Base-by-base conservation (phyloP, 2,329 filamentous ascomycete species). In the Penicillium paneum region DNA sequence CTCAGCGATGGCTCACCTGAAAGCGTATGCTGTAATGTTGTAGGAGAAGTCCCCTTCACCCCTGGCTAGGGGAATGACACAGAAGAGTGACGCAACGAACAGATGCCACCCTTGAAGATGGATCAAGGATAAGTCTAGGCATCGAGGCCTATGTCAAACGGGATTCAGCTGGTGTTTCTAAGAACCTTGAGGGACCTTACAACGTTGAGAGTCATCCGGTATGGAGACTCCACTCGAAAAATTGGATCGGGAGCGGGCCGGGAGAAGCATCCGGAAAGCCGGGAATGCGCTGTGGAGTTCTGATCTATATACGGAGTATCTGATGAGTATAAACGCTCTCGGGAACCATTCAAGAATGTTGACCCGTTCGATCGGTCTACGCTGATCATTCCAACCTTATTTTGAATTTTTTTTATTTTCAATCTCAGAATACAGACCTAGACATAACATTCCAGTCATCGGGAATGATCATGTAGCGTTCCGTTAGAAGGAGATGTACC, bases 361-460 rank as follows among this genome's bases (percentile, higher is more conserved):
- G 38, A 56, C 53, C 47, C 59, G 40, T 47, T 38, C 59, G 57
- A 62, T 60, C 54, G 60, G 58, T 35, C 31, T 29, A 56, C 56
- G 39, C 34, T 35, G 34, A 54, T 52, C 41, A 32, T 49, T 47
- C 11, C 29, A 49, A 34, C 21, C 11, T 42, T 44, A 41, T 35
- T 42, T 51, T 35, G 15, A 35, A 31, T 21, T 40, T 13, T 12
- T 11, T 11, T 52, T 40, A 12, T 19, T 15, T 17, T 12, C 11
- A 8, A 8, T n/a, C 28, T 32, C 29, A 15, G 13, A 32, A 39
- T 17, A 49, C 10, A 21, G 26, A 19, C 36, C 10, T 21, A 13
- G 38, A 3, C n/a, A 26, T 49, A 29, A 38, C 50, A 56, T 57
- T 54, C 50, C 32, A 41, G 29, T 5, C 24, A 21, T 31, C n/a